Evolutionary conservation across 768 basidiomycete genomes (phyloP).

Genomic region (Collybia sp.): DNA sequence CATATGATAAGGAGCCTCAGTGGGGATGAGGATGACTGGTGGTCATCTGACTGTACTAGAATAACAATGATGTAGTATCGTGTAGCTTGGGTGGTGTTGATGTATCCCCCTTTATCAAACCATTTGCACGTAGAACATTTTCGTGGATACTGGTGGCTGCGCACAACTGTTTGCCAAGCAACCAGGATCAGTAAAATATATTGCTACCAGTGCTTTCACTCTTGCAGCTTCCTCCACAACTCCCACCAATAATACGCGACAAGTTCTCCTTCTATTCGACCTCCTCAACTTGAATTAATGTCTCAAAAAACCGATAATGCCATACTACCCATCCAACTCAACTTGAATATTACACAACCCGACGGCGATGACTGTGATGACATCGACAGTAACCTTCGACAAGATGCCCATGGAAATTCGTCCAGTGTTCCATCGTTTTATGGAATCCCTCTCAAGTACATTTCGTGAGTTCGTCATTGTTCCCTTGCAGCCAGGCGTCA

Average conservation of each 20-base stretch:
- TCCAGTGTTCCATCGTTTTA: conserved; percentile 49
- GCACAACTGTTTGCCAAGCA: no score
- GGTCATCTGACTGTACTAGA: background rate
- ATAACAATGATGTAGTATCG: conserved; percentile 2
- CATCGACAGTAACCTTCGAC: conserved; percentile 21
- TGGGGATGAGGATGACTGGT: conserved; percentile 3
- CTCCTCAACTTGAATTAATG: conserved; percentile 11
- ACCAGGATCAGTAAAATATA: no score
- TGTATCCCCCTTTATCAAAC: no score
- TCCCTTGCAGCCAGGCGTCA: background rate
- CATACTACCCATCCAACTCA: conserved; percentile 16
- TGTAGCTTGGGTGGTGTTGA: no score
- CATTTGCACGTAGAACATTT: no score
- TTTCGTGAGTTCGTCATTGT: conserved; percentile 53
- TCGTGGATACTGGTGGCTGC: no score
- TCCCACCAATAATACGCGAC: background rate
- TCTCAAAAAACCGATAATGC: conserved; percentile 3
- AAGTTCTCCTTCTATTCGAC: conserved; percentile 5
- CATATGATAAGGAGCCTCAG: conserved; percentile 3
- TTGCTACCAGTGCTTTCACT: no score
- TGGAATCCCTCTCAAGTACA: conserved; percentile 74
- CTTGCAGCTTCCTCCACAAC: no score
- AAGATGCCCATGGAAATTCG: conserved; percentile 22
- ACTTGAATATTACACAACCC: conserved; percentile 23
- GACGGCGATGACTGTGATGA: conserved; percentile 32